Conservation (phyloP, 805 yeast genomes). For the Kodamaea laetipori region DNA sequence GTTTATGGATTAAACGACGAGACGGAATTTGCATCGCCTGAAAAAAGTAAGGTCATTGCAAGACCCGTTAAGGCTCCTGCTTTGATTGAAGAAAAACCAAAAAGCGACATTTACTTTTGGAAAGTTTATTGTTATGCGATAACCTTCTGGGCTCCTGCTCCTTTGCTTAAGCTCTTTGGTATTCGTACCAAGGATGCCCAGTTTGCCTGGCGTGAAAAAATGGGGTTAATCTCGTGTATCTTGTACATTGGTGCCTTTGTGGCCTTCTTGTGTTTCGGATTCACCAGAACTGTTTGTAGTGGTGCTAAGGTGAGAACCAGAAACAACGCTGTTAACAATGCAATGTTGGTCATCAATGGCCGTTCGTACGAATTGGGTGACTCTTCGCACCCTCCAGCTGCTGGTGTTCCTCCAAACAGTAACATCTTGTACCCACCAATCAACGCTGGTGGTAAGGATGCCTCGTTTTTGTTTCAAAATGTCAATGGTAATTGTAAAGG, state of each 20-base stretch:
- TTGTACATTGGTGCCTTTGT: slow-evolving; percentile 71
- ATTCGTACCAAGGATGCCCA: slow-evolving; percentile 79
- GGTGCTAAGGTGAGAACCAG: slow-evolving; percentile 49
- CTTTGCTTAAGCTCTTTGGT: slow-evolving; percentile 70
- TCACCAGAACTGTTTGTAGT: slow-evolving; percentile 79
- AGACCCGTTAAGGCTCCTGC: slow-evolving; percentile 21
- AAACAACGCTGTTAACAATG: slow-evolving; percentile 58
- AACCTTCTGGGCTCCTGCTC: slow-evolving; percentile 92
- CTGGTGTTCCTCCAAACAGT: slow-evolving; percentile 70
- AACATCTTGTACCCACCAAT: slow-evolving; percentile 82
- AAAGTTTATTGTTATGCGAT: slow-evolving; percentile 72
- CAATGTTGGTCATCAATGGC: slow-evolving; percentile 78
- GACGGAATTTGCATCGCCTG: slow-evolving; percentile 26
- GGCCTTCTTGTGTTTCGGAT: slow-evolving; percentile 89
- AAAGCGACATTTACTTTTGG: slow-evolving; percentile 60
- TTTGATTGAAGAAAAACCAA: slow-evolving; percentile 15
- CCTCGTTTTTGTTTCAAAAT: slow-evolving; percentile 82
- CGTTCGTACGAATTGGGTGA: slow-evolving; percentile 69
- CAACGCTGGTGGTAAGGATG: slow-evolving; percentile 87
- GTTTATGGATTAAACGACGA: slow-evolving; percentile 67
- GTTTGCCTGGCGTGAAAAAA: slow-evolving; percentile 96
- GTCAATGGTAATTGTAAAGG: slow-evolving; percentile 89
- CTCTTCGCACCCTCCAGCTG: slow-evolving; percentile 79
- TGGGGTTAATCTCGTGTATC: slow-evolving; percentile 79
- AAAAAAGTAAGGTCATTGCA: slow-evolving; percentile 30